phyloP scores from a whole-genome alignment of 177 flowering plant genomes.

The Vitis hybrid region DNA sequence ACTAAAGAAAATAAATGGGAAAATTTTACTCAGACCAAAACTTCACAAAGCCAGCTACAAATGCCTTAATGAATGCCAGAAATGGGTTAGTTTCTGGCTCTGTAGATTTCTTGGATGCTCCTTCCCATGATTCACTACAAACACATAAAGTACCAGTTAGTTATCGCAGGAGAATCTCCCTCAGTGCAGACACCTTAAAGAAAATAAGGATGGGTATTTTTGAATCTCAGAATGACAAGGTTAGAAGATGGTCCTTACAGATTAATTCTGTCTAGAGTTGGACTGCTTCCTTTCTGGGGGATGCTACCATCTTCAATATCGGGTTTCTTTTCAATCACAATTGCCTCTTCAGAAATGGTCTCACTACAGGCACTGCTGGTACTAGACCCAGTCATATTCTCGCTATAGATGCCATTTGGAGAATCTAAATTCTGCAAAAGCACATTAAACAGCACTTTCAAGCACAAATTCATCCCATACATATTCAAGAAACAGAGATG shows the following conservation, averaged over 20 bases:
- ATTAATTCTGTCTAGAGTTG: constrained; percentile 51
- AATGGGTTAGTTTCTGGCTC: constrained; percentile 38
- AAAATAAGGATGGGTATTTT: too few species aligned
- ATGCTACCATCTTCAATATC: constrained; percentile 11
- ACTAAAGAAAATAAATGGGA: background rate
- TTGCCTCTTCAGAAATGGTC: constrained; percentile 16
- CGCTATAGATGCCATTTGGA: constrained; percentile 14
- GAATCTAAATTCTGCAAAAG: constrained; percentile 22
- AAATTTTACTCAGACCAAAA: constrained; percentile 51
- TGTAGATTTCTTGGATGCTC: constrained; percentile 31
- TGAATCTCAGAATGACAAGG: too few species aligned
- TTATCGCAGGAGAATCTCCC: too few species aligned
- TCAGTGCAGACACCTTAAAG: too few species aligned
- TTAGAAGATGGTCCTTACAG: constrained; percentile 39
- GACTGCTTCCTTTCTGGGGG: constrained; percentile 27
- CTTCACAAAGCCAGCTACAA: constrained; percentile 48
- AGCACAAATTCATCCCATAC: background rate
- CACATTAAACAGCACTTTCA: background rate
- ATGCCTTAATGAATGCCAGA: constrained; percentile 37
- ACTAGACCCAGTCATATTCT: constrained; percentile 5
- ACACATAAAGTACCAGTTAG: background rate
- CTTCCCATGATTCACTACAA: constrained; percentile 63
- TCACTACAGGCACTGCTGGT: background rate
- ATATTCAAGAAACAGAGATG: background rate
- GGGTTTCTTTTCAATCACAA: constrained; percentile 15